A percentile compares a stretch with the other conserved stretches of the same genome.
Conservation (phyloP, 2,329 filamentous ascomycete species). For the Chaetomiaceae sp. region DNA sequence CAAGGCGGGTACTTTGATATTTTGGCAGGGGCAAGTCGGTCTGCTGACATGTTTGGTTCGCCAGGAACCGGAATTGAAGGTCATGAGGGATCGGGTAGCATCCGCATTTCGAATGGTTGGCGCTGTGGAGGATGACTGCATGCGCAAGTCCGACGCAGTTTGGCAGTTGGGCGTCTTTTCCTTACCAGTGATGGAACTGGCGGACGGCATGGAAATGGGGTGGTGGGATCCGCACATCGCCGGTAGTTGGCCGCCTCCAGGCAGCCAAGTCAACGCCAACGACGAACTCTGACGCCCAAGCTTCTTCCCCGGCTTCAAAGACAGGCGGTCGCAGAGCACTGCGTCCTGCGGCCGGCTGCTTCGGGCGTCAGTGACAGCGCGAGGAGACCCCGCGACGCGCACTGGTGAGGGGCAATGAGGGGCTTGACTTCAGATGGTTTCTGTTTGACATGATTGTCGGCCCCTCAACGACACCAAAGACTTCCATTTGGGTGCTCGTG, state of each 20-base stretch:
- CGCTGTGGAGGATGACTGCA: not conserved
- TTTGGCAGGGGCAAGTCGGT: slow-evolving; percentile 13
- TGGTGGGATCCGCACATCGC: no score
- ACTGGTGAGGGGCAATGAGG: slow-evolving; percentile 20
- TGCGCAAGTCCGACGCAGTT: not conserved
- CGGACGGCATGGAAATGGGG: no score
- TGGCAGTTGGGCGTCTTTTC: no score
- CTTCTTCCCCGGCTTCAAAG: not conserved
- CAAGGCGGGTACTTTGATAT: no score
- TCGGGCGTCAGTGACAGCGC: slow-evolving; percentile 17
- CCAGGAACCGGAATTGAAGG: slow-evolving; percentile 13
- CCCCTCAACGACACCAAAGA: slow-evolving; percentile 16
- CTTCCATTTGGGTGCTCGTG: slow-evolving; percentile 11
- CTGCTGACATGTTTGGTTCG: slow-evolving; percentile 21
- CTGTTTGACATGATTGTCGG: slow-evolving; percentile 10
- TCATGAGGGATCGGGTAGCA: slow-evolving; percentile 16
- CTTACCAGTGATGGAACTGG: no score
- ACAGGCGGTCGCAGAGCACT: not conserved
- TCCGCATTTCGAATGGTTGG: not conserved
- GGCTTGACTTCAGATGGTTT: slow-evolving; percentile 21
- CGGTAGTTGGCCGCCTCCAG: not conserved
- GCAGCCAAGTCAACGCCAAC: not conserved
- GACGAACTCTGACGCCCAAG: slow-evolving; percentile 2
- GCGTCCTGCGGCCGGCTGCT: slow-evolving; percentile 17
- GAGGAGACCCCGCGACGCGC: slow-evolving; percentile 15